phyloP scores from a whole-genome alignment of 139 green algal genomes.

The Zygnema cylindricum region DNA sequence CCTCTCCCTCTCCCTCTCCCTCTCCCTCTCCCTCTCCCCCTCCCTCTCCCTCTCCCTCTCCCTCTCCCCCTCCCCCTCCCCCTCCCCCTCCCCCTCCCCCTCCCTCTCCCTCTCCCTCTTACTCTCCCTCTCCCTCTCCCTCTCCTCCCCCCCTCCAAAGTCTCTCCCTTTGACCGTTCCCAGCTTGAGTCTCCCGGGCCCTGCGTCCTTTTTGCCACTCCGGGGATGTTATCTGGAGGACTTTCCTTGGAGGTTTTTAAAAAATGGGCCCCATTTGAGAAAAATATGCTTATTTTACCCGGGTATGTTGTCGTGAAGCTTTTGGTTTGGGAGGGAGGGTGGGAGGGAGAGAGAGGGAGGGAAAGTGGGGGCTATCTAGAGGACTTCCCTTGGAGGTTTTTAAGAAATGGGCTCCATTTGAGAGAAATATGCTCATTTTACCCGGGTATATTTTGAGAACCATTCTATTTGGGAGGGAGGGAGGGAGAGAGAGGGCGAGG shows the following conservation, averaged over 20 bases:
- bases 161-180: slow-evolving; percentile 65
- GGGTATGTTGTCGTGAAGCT: too few relatives aligned
- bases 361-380: slow-evolving; percentile 73
- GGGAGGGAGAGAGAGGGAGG: too few relatives aligned
- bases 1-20: not conserved
- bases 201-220: slow-evolving; percentile 79
- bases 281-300: slow-evolving; percentile 78
- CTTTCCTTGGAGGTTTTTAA: slow-evolving; percentile 77
- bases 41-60: slow-evolving; percentile 5
- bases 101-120: not conserved
- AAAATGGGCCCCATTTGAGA: slow-evolving; percentile 65
- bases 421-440: slow-evolving; percentile 76
- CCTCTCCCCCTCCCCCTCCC: not conserved
- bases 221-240: slow-evolving; percentile 78
- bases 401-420: slow-evolving; percentile 68
- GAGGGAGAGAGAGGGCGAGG: too few relatives aligned
- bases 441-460: slow-evolving; percentile 67
- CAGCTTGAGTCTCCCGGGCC: slow-evolving; percentile 63
- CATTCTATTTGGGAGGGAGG: too few relatives aligned
- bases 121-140: not conserved
- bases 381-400: slow-evolving; percentile 77
- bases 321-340: too few relatives aligned
- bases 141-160: not conserved
- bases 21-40: not conserved
- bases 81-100: not conserved